These are phyloP conservation scores for Suillus decipiens DNA, from an alignment of 768 basidiomycete species.

Conservation along the genomic window DNA sequence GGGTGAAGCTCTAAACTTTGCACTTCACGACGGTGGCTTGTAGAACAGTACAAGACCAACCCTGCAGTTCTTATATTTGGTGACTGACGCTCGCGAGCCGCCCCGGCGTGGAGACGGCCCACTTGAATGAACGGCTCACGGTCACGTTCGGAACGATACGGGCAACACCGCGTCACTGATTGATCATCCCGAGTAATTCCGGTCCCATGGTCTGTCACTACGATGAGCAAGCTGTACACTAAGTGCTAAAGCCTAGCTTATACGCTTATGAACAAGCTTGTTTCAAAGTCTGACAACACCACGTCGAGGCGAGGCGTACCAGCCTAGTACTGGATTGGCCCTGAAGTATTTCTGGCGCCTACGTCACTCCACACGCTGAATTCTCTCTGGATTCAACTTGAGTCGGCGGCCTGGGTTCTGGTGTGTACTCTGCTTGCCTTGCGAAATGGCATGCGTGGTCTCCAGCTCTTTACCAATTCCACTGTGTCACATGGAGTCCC, in stretches of 20 bases:
- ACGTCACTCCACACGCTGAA: too few species aligned
- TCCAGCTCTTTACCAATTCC: too few species aligned
- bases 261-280: too few species aligned
- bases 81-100: background rate
- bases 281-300: background rate
- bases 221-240: too few species aligned
- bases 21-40: background rate
- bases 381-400: background rate
- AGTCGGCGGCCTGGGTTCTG: too few species aligned
- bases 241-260: too few species aligned
- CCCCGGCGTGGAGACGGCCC: background rate
- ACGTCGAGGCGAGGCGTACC: background rate
- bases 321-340: background rate
- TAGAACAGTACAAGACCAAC: background rate
- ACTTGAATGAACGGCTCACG: background rate
- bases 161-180: background rate
- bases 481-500: too few species aligned
- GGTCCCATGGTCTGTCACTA: too few species aligned
- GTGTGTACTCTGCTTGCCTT: too few species aligned
- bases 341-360: background rate
- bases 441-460: too few species aligned
- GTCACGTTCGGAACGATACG: background rate
- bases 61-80: background rate
- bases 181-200: background rate
- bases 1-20: background rate